These are phyloP conservation scores for Pseudogymnoascus sp. DNA, from an alignment of 2,329 filamentous ascomycete genomes.

Conservation along the genomic window DNA sequence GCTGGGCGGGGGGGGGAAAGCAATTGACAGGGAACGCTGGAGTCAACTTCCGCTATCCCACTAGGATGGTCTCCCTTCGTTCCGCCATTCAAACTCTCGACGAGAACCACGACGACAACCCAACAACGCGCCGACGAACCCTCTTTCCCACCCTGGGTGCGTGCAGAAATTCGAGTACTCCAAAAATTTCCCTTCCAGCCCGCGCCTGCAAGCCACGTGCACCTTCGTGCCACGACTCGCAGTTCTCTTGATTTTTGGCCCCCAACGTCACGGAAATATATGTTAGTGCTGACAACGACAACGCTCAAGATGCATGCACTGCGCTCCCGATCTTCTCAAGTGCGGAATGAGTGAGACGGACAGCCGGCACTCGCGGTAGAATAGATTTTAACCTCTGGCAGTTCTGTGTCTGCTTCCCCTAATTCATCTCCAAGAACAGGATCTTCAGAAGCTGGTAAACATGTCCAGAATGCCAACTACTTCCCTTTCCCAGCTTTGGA, in stretches of 20 bases:
- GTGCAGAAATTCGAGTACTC: background rate
- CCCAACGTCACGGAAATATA: background rate
- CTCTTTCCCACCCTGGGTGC: background rate
- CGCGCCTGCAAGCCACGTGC: background rate
- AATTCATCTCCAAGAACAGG: background rate
- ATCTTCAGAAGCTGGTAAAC: background rate
- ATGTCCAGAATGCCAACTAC: background rate
- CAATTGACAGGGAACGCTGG: background rate
- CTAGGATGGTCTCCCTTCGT: background rate
- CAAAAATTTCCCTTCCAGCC: background rate
- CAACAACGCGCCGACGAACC: background rate
- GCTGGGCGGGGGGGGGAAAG: background rate
- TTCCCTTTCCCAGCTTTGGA: background rate
- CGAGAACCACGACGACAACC: background rate
- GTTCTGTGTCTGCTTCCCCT: background rate
- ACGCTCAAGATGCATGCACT: background rate
- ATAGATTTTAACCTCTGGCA: background rate
- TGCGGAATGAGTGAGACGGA: background rate
- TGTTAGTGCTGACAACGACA: conserved; percentile 2
- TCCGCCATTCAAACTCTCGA: background rate
- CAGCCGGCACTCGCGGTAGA: background rate
- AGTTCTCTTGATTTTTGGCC: background rate
- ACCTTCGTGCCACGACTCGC: background rate
- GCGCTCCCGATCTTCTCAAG: background rate
- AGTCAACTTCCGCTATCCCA: conserved; percentile 2